Percentiles rank a stretch among this genome's conserved stretches.
Evolutionary conservation across 2,329 filamentous ascomycete species (phyloP).

Genomic region (Tolypocladium guangdongense): DNA sequence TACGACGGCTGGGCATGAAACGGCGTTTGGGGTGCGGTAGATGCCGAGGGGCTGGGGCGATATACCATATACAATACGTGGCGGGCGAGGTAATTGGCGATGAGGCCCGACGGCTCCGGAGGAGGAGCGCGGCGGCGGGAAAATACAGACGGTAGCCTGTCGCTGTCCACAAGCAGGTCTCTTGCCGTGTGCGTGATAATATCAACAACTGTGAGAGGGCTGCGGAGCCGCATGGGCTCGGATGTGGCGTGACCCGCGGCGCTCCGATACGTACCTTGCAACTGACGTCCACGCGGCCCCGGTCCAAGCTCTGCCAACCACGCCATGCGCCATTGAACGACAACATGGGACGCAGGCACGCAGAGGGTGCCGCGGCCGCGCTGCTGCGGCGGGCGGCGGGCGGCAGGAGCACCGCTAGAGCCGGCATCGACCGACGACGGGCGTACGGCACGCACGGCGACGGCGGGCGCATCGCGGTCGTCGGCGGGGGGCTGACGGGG

Average conservation of each 20-base stretch:
- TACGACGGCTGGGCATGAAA: not conserved
- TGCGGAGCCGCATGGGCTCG: not conserved
- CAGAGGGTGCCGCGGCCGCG: conserved; percentile 13
- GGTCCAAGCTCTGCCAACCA: not conserved
- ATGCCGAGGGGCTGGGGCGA: not conserved
- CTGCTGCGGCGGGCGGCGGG: conserved; percentile 13
- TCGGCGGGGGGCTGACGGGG: conserved; percentile 78
- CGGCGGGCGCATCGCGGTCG: conserved; percentile 44
- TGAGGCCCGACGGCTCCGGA: not conserved
- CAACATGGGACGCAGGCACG: conserved; percentile 15
- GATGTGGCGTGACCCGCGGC: not conserved
- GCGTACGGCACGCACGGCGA: conserved; percentile 10
- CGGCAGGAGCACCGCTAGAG: conserved; percentile 1
- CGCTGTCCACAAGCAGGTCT: not conserved
- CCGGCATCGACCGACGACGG: not conserved
- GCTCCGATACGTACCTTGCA: no score
- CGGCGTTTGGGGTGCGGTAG: conserved; percentile 3
- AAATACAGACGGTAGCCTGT: not conserved
- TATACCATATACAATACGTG: not conserved
- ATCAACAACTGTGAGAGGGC: not conserved
- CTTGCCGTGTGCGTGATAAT: no score
- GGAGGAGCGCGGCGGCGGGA: not conserved
- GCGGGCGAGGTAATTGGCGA: not conserved
- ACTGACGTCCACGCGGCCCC: not conserved
- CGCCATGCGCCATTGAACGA: conserved; percentile 19